These are phyloP conservation scores for Sisymbrium altissimum DNA, from an alignment of 345 rosid genomes.

Conservation along the genomic window DNA sequence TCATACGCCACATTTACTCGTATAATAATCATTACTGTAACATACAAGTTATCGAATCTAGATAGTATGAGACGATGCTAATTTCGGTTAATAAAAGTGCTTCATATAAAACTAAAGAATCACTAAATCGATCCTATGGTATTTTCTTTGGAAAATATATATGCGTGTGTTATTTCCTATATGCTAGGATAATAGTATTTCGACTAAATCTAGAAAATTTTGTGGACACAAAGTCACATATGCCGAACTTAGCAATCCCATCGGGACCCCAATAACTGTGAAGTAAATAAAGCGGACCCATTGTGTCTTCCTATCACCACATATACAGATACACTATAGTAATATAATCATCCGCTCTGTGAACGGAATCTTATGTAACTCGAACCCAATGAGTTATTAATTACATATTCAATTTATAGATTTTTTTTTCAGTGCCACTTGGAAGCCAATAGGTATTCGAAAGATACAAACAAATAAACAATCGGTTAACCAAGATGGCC, in stretches of 20 bases:
- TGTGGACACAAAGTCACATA: not conserved
- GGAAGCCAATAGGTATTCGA: not conserved
- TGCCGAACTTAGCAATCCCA: not conserved
- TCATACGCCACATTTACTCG: not conserved
- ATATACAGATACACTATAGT: not conserved
- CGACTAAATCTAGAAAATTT: not conserved
- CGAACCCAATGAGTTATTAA: not conserved
- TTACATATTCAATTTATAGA: not conserved
- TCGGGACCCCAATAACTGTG: conserved; percentile 7
- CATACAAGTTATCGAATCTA: not conserved
- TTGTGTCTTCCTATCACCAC: not conserved
- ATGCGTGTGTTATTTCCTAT: not conserved
- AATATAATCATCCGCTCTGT: not conserved
- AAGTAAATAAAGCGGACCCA: conserved; percentile 13
- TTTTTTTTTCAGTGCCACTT: not conserved
- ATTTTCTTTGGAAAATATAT: too few relatives aligned
- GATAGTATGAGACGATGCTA: not conserved
- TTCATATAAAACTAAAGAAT: not conserved
- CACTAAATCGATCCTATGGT: not conserved
- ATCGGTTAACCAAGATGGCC: not conserved
- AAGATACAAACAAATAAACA: not conserved
- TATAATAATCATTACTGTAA: not conserved
- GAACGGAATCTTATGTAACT: conserved; percentile 3
- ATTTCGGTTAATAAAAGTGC: not conserved
- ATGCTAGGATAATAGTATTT: not conserved